Percentiles rank a stretch among this genome's conserved stretches.
These are phyloP conservation scores for Magnolia sinica DNA, from an alignment of 164 flowering plant genomes.

Conservation along the genomic window DNA sequence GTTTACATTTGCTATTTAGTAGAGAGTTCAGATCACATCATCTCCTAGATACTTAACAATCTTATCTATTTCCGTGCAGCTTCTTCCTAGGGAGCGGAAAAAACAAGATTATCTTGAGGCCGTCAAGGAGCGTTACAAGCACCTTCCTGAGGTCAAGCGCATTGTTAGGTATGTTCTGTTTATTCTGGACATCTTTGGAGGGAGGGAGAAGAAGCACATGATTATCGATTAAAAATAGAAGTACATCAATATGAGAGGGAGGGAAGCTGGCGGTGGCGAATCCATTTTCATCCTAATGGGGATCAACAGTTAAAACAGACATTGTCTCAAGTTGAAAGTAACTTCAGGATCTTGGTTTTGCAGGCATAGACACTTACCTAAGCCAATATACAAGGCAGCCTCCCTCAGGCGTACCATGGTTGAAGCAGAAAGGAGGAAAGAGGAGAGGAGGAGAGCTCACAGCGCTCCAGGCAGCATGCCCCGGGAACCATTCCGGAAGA, in stretches of 20 bases:
- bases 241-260: no score
- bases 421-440: constrained; percentile 64
- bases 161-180: constrained; percentile 53
- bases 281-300: no score
- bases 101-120: constrained; percentile 80
- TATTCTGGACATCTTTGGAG: background rate
- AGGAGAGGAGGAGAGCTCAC: constrained; percentile 74
- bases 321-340: background rate
- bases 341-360: constrained; percentile 5
- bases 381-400: constrained; percentile 70
- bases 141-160: constrained; percentile 86
- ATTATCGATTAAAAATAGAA: no score
- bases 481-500: constrained; percentile 45
- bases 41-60: background rate
- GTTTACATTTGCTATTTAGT: no score
- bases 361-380: constrained; percentile 95
- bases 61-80: constrained; percentile 28
- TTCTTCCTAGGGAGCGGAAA: constrained; percentile 83
- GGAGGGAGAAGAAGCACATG: no score
- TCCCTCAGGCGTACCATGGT: constrained; percentile 42
- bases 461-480: constrained; percentile 72
- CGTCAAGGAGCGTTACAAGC: constrained; percentile 81
- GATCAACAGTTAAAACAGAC: no score
- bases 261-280: no score
- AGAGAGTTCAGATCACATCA: background rate